phyloP scores from a whole-genome alignment of 306 rosid genomes.

The Vigna angularis region DNA sequence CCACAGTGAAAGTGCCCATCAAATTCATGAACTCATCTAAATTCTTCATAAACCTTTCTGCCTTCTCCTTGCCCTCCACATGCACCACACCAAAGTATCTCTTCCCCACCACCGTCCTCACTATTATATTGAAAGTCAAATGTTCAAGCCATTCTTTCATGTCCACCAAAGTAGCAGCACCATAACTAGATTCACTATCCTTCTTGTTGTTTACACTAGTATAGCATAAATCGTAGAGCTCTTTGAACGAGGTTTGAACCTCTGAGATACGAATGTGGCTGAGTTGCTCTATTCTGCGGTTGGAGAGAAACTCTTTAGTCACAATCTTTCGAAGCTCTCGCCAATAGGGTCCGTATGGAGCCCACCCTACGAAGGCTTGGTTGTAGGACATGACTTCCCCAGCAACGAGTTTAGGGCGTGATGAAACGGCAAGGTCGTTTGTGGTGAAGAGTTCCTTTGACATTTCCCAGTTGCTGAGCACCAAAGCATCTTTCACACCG shows the following conservation, averaged over 20 bases:
- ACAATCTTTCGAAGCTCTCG: constrained; percentile 44
- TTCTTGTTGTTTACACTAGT: background rate
- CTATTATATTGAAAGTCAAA: constrained; percentile 29
- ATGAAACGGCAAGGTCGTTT: constrained; percentile 6
- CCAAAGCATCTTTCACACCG: constrained; percentile 26
- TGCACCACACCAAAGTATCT: constrained; percentile 32
- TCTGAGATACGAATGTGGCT: constrained; percentile 41
- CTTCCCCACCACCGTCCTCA: constrained; percentile 40
- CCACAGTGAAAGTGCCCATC: constrained; percentile 37
- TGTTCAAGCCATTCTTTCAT: constrained; percentile 38
- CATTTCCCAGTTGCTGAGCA: constrained; percentile 47
- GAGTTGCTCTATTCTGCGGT: constrained; percentile 25
- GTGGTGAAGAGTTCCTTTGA: constrained; percentile 51
- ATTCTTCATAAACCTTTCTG: background rate
- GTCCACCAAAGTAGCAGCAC: constrained; percentile 21
- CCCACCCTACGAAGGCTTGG: constrained; percentile 35
- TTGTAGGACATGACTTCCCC: constrained; percentile 34
- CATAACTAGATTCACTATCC: too few relatives aligned
- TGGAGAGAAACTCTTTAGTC: constrained; percentile 28
- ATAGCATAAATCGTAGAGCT: background rate
- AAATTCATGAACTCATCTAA: constrained; percentile 34
- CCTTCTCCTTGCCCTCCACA: background rate
- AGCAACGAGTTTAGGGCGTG: constrained; percentile 32
- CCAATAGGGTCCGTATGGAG: constrained; percentile 54
- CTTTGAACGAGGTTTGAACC: constrained; percentile 23